phyloP scores from a whole-genome alignment of 2,329 filamentous ascomycete species.

The Cladorrhinum sp. region DNA sequence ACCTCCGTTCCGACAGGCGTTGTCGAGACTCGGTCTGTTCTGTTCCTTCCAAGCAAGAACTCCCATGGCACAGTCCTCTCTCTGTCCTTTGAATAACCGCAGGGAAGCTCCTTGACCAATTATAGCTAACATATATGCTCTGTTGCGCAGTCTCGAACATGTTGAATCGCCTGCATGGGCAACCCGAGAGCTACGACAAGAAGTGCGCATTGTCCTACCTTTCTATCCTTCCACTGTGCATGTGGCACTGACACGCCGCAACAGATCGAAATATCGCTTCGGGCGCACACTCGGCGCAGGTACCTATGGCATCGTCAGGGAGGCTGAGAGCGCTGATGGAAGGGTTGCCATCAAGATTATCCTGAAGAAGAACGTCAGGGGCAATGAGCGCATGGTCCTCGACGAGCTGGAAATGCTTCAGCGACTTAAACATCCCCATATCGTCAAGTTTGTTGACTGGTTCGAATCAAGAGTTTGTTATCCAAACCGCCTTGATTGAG shows the following conservation, averaged over 20 bases:
- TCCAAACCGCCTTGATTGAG: not conserved
- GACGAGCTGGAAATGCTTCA: constrained; percentile 95
- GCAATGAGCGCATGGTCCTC: constrained; percentile 98
- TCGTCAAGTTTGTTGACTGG: constrained; percentile 97
- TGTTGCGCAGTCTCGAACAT: constrained; percentile 65
- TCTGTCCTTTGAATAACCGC: constrained; percentile 4
- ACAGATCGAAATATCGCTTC: constrained; percentile 82
- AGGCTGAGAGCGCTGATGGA: constrained; percentile 79
- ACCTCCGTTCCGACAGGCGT: constrained; percentile 21
- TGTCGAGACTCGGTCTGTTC: constrained; percentile 24
- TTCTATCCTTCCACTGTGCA: not conserved
- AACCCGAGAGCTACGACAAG: constrained; percentile 98
- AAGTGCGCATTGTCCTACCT: constrained; percentile 60
- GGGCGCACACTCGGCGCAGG: constrained; percentile 92
- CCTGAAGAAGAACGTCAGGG: constrained; percentile 97
- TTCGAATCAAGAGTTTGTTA: constrained; percentile 86
- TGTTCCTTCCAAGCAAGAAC: not conserved
- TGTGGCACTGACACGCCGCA: constrained; percentile 23
- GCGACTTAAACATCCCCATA: constrained; percentile 86
- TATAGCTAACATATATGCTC: constrained; percentile 8
- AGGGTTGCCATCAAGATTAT: constrained; percentile 98
- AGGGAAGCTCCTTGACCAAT: not conserved
- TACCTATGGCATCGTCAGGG: constrained; percentile 96
- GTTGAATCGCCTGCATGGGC: constrained; percentile 93
- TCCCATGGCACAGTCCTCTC: too few relatives aligned